A percentile compares a stretch with the other conserved stretches of the same genome.
Conservation (phyloP, 352 stramenopile genomes). For the Pythium plurisporium region DNA sequence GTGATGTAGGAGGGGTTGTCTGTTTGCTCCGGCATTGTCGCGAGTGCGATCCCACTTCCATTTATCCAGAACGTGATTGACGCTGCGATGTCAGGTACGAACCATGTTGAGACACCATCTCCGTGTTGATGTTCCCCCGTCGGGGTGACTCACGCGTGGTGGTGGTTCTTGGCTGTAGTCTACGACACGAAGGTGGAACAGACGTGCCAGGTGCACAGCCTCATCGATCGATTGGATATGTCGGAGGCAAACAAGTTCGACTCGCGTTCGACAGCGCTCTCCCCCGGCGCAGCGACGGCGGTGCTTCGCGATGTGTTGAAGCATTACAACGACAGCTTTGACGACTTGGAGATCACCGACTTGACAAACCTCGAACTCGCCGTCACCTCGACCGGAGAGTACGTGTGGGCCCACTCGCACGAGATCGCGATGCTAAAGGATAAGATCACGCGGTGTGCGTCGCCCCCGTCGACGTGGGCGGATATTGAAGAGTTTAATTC, state of each 20-base stretch:
- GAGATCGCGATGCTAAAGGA: slow-evolving; percentile 13
- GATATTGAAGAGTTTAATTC: neutral
- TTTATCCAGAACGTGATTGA: neutral
- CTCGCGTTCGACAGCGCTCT: neutral
- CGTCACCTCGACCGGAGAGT: slow-evolving; percentile 5
- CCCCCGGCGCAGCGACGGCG: neutral
- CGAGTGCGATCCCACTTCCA: neutral
- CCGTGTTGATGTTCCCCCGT: neutral
- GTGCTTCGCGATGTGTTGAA: slow-evolving; percentile 5
- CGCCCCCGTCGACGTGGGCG: slow-evolving; percentile 1
- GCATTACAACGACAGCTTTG: slow-evolving; percentile 1
- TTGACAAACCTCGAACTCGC: slow-evolving; percentile 4
- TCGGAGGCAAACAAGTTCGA: slow-evolving; percentile 1
- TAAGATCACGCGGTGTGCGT: slow-evolving; percentile 3
- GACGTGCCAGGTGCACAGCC: neutral
- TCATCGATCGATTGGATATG: slow-evolving; percentile 3
- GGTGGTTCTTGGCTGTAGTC: neutral
- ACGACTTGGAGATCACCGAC: slow-evolving; percentile 12
- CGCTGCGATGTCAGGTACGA: neutral
- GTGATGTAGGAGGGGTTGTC: slow-evolving; percentile 2
- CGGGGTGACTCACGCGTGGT: neutral
- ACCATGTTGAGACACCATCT: neutral
- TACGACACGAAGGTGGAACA: neutral
- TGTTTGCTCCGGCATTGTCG: neutral
- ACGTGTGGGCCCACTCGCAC: slow-evolving; percentile 6